Percentiles rank a stretch among this genome's conserved stretches.
These are phyloP conservation scores for Xylaria sp. DNA, from an alignment of 495 filamentous ascomycete species.

Conservation along the genomic window DNA sequence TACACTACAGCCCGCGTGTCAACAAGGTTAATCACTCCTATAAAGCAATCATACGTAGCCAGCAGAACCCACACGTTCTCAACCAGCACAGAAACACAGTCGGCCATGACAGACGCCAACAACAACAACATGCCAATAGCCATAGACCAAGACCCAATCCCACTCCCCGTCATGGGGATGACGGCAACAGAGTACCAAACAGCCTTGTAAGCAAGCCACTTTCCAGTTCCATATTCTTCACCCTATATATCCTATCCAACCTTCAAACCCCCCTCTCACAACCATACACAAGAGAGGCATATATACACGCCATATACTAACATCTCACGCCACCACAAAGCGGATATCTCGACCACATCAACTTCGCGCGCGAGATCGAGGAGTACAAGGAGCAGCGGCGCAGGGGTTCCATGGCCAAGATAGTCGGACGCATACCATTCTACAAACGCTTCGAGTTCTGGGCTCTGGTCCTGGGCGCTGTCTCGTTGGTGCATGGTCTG, in stretches of 20 bases:
- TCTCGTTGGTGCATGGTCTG: slow-evolving; percentile 4
- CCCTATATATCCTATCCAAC: no score
- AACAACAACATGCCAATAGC: no score
- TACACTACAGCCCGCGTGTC: background rate
- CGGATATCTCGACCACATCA: slow-evolving; percentile 24
- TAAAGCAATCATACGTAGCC: no score
- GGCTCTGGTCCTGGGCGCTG: slow-evolving; percentile 13
- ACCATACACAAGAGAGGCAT: no score
- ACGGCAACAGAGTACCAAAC: slow-evolving; percentile 17
- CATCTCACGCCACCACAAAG: background rate
- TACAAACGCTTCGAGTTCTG: slow-evolving; percentile 23
- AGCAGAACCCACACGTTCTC: background rate
- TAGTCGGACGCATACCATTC: background rate
- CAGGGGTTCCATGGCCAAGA: background rate
- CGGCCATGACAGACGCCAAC: background rate
- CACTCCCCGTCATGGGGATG: slow-evolving; percentile 26
- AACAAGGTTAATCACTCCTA: background rate
- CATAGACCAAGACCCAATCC: background rate
- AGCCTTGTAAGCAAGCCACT: slow-evolving; percentile 22
- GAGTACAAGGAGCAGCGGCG: slow-evolving; percentile 6
- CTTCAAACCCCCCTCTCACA: background rate
- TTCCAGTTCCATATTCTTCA: no score
- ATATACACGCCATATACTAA: background rate
- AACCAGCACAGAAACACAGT: background rate
- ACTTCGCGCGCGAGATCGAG: slow-evolving; percentile 23